Conservation (phyloP, 768 basidiomycete genomes). For the Agrocybe praecox region DNA sequence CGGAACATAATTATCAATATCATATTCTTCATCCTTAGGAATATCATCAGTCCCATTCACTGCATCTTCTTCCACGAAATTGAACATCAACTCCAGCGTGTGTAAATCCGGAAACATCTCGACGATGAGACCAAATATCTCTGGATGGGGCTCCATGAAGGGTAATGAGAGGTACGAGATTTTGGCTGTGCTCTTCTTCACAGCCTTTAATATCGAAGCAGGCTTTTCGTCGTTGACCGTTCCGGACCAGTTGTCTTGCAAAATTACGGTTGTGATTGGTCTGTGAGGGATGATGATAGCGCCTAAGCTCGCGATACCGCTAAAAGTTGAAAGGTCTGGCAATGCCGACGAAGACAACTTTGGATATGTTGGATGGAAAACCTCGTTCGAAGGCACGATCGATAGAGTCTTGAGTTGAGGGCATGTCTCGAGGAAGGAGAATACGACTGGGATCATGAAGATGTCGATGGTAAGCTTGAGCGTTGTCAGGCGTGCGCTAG, state of each 20-base stretch:
- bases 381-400: neutral
- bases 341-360: neutral
- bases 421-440: conserved; percentile 1
- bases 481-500: neutral
- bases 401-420: neutral
- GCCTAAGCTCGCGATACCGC: conserved; percentile 1
- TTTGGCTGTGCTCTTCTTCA: neutral
- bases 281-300: neutral
- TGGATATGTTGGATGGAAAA: neutral
- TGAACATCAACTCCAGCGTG: neutral
- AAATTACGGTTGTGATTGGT: neutral
- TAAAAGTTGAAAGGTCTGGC: neutral
- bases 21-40: neutral
- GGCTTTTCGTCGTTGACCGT: neutral
- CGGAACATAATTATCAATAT: neutral
- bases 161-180: neutral
- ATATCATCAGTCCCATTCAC: neutral
- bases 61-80: neutral
- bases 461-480: neutral
- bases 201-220: neutral
- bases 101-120: neutral
- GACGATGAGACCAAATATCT: neutral
- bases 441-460: neutral
- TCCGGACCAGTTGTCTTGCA: neutral
- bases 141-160: neutral